Evolutionary conservation across 495 filamentous ascomycete genomes (phyloP).

Genomic region (Cercophora sp.): DNA sequence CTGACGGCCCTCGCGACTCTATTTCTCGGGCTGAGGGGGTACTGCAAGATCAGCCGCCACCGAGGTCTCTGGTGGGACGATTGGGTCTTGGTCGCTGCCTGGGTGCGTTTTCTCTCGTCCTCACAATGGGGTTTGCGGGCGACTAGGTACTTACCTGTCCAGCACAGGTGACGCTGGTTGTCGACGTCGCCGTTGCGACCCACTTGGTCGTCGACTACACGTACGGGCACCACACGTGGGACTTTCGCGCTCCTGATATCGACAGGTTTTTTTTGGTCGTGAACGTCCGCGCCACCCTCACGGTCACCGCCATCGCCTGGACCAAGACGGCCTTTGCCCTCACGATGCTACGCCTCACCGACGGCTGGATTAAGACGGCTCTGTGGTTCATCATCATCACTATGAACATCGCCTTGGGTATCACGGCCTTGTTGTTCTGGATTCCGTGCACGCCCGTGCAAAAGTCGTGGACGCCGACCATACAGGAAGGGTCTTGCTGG

Average conservation of each 20-base stretch:
- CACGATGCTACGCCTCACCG: conserved; percentile 24
- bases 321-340: conserved; percentile 27
- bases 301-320: conserved; percentile 24
- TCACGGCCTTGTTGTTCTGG: conserved; percentile 20
- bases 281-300: conserved; percentile 10
- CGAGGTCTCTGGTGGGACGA: conserved; percentile 31
- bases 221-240: not conserved
- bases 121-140: conserved; percentile 9
- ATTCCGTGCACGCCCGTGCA: conserved; percentile 24
- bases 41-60: conserved; percentile 24
- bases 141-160: conserved; percentile 11
- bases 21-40: conserved; percentile 26
- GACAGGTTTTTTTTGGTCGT: not conserved
- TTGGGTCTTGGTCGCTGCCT: conserved; percentile 19
- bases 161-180: not conserved
- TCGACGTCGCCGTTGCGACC: too few species aligned
- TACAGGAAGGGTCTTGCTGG: conserved; percentile 25
- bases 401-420: conserved; percentile 19
- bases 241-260: not conserved
- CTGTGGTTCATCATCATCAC: conserved; percentile 23
- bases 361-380: conserved; percentile 16
- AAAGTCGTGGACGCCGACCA: not conserved
- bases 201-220: too few species aligned
- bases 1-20: conserved; percentile 15
- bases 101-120: conserved; percentile 20